Conservation (phyloP, 352 stramenopile species). For the Peronospora farinosa region DNA sequence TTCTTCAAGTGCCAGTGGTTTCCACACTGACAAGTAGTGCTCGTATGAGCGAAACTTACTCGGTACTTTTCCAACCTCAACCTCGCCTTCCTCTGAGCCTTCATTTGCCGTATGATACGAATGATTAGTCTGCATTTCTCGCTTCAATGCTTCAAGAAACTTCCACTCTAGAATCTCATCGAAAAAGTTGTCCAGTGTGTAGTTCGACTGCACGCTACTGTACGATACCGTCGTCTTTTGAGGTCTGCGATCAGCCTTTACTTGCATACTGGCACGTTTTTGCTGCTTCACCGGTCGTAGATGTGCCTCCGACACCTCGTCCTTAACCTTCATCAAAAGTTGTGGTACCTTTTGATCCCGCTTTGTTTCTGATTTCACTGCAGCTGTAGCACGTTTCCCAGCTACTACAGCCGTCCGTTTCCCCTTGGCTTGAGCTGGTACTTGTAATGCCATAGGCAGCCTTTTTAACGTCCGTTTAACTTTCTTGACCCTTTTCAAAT, state of each 20-base stretch:
- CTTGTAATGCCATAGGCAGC: constrained; percentile 2
- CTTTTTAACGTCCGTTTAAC: constrained; percentile 19
- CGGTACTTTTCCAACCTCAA: constrained; percentile 59
- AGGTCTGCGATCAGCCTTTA: constrained; percentile 21
- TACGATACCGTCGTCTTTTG: constrained; percentile 13
- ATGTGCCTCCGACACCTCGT: constrained; percentile 42
- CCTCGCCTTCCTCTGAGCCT: constrained; percentile 67
- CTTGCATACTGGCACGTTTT: constrained; percentile 31
- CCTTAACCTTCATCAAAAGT: constrained; percentile 13
- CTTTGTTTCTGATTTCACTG: constrained; percentile 18
- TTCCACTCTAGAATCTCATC: constrained; percentile 80
- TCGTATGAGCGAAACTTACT: constrained; percentile 84
- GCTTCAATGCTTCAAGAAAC: constrained; percentile 54
- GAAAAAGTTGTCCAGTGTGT: constrained; percentile 80
- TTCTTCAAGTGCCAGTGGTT: constrained; percentile 80
- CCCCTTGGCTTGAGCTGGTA: constrained; percentile 6
- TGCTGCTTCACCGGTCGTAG: constrained; percentile 68
- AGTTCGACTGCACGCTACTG: constrained; percentile 27
- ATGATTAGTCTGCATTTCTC: constrained; percentile 49
- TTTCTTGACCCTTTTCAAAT: constrained; percentile 26
- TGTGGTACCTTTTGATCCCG: constrained; percentile 1
- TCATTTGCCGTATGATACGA: constrained; percentile 51
- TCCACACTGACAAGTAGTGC: constrained; percentile 87
- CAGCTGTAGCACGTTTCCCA: constrained; percentile 15
- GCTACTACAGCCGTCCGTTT: constrained; percentile 15